A percentile compares a stretch with the other conserved stretches of the same genome.
Evolutionary conservation across 2,329 filamentous ascomycete genomes (phyloP).

Genomic region (Cladosporium colombiae): DNA sequence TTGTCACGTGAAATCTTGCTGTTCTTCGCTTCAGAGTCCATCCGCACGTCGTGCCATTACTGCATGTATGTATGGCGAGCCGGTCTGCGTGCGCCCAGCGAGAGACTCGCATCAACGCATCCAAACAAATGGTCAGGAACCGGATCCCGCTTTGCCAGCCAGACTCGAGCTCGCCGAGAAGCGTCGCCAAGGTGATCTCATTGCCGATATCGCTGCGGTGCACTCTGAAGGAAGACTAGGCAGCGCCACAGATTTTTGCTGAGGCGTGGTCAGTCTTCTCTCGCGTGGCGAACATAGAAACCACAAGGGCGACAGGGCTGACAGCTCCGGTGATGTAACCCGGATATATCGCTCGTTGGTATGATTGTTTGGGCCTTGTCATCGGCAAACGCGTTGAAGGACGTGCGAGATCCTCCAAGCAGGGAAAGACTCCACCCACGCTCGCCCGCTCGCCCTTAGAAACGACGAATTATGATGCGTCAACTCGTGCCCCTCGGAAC

Average conservation of each 20-base stretch:
- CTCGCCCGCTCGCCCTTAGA: background rate
- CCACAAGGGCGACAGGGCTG: background rate
- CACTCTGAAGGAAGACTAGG: background rate
- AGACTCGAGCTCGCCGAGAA: background rate
- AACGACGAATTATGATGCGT: slow-evolving; percentile 3
- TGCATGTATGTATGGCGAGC: background rate
- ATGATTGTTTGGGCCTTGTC: background rate
- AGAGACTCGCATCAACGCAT: background rate
- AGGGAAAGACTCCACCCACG: background rate
- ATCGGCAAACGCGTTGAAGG: slow-evolving; percentile 4
- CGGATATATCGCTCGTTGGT: background rate
- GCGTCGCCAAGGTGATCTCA: background rate
- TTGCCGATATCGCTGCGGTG: background rate
- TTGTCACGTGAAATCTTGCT: background rate
- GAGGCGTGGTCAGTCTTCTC: background rate
- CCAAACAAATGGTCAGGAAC: background rate
- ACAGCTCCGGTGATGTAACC: background rate
- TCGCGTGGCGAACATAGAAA: background rate
- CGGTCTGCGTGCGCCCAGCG: background rate
- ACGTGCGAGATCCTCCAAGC: background rate
- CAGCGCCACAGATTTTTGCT: background rate
- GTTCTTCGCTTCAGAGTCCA: background rate
- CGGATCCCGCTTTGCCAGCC: background rate
- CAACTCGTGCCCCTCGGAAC: background rate
- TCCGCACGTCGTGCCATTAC: background rate